Evolutionary conservation across 2,329 filamentous ascomycete genomes (phyloP), one percentile per base, ranked within the genome.

Genomic region (Aspergillus fructus): DNA sequence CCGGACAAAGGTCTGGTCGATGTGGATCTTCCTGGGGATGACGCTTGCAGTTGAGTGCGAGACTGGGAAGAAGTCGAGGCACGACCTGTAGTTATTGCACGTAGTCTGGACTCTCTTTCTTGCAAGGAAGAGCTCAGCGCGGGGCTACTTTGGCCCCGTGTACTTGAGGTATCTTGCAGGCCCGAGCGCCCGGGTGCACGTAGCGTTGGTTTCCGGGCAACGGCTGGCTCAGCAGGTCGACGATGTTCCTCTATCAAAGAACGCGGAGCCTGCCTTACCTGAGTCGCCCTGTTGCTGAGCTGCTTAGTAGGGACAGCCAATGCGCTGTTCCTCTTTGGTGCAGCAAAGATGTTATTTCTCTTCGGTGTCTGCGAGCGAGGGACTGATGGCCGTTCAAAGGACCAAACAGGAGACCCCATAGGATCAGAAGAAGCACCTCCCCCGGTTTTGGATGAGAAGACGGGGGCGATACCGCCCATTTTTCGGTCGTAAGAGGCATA

Each of bases 201-300:
- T 34, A 64, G 52, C 13, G 45, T 43, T 46, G 59, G 57, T 34
- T 61, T 60, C 24, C 45, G 56, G 37, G 66, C n/a, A 6, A 56
- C 33, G 40, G 59, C 39, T 9, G 56, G 59, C 47, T 69, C 64
- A 24, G 59, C 37, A 17, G 68, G 67, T 7, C 64, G 69, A 19
- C 72, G 71, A 53, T 76, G 74, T 40, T 73, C 71, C 58, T 79
- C 75, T n/a, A 79, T 67, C 21, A 79, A 65, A 8, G 71, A 71
- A 19, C 68, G 68, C 4, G 77, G 77, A 6, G 77, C 76, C 48
- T 70, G 70, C 19, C 61, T 71, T 15, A 79, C 68, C 37, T 70
- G 69, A 2, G 72, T 71, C 2, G 74, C 73, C 55, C 67, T 69
- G 50, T 66, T 74, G 43, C 71, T 73, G 23, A 79, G 63, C 47